Base-by-base conservation (phyloP, 257 asterid species). In the Fraxinus cuspidata region DNA sequence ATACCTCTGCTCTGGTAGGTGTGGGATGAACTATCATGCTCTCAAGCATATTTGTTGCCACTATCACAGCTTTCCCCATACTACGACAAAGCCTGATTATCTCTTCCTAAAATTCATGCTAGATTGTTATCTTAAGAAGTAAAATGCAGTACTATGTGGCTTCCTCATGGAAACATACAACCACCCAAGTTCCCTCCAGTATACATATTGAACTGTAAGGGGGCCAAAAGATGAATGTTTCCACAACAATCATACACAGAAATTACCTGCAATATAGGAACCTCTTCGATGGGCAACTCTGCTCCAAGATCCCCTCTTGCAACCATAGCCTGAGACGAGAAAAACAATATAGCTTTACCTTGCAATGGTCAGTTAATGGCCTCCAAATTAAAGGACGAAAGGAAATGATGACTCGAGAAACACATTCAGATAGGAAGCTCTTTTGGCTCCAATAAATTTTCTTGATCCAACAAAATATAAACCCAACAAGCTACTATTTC, bases 221-320 rank as follows among this genome's bases (percentile, higher is more conserved):
- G 40, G 16, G 68, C 49, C 70, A 40, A 63, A 15, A 63, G 5
- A n/a, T 58, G 12, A 38, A 63, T 8, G 4, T 49, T 42, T 18
- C 44, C 44, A 37, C 9, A 56, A 19, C 18, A 15, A 18, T 21
- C 38, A 29, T 7, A 31, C 32, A 70, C 3, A 5, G 68, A 13
- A 32, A 44, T 72, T 86, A 92, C 97, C 98, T 94, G 98, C 93
- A 94, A 87, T 79, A 94, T 78, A 79, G 97, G 98, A 83, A 92
- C 98, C 86, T 94, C 98, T 87, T 94, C 98, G 73, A 94, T 83
- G 63, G 98, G 98, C 85, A 94, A 81, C 88, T 92, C 97, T 23
- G 97, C 97, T 71, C 98, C 98, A 81, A 94, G 98, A 87, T 94
- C 98, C 74, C 98, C 98, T 85, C 98, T 92, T 68, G 97, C 97